Conservation (phyloP, 2,329 filamentous ascomycete genomes). For the Pseudogymnoascus sp. region DNA sequence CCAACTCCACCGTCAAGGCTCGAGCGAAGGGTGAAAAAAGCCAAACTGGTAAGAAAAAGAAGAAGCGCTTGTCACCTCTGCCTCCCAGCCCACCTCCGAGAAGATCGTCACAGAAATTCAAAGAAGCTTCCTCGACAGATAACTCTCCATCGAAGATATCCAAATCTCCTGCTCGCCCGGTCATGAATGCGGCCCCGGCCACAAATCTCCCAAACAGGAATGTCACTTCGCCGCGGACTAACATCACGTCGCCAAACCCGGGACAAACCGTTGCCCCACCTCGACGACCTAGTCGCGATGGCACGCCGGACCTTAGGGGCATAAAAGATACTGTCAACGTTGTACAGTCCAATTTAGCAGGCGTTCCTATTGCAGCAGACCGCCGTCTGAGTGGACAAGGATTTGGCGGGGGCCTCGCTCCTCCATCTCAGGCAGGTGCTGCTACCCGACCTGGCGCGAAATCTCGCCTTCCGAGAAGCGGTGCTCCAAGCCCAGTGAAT, state of each 20-base stretch:
- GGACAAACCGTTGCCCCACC: slow-evolving; percentile 35
- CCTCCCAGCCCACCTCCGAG: slow-evolving; percentile 56
- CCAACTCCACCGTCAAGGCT: slow-evolving; percentile 58
- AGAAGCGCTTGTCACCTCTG: slow-evolving; percentile 39
- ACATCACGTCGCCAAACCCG: slow-evolving; percentile 25
- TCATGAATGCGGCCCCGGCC: slow-evolving; percentile 18
- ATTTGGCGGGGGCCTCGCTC: slow-evolving; percentile 12
- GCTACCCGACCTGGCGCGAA: slow-evolving; percentile 30
- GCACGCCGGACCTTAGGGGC: slow-evolving; percentile 52
- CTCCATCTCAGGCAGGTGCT: slow-evolving; percentile 22
- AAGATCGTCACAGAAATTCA: slow-evolving; percentile 53
- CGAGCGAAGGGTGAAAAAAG: slow-evolving; percentile 37
- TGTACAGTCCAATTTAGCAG: slow-evolving; percentile 39
- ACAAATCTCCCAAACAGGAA: slow-evolving; percentile 19
- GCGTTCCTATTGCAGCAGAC: slow-evolving; percentile 37
- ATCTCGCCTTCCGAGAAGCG: slow-evolving; percentile 29
- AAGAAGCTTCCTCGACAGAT: slow-evolving; percentile 30
- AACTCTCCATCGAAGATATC: slow-evolving; percentile 35
- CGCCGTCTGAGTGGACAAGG: slow-evolving; percentile 22
- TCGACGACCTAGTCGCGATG: slow-evolving; percentile 59
- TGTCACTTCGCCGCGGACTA: slow-evolving; percentile 27
- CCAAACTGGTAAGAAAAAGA: slow-evolving; percentile 29
- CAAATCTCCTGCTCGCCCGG: slow-evolving; percentile 26
- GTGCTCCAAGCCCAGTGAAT: slow-evolving; percentile 29
- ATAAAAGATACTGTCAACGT: slow-evolving; percentile 1